Conservation (phyloP, 2,329 filamentous ascomycete species). For the Onygenales sp. region DNA sequence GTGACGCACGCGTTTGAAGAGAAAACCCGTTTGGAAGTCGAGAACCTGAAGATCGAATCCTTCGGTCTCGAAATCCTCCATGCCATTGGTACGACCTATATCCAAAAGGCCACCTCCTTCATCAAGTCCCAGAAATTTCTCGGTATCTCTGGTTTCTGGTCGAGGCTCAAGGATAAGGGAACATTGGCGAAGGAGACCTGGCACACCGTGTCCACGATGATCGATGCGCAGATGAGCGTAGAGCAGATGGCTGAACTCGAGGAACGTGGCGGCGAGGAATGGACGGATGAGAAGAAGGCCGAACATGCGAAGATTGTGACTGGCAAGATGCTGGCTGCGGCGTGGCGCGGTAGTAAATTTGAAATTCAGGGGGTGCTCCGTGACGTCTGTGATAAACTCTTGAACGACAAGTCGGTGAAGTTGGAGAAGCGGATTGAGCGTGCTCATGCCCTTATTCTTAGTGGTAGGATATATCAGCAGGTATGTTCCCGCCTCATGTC, state of each 20-base stretch:
- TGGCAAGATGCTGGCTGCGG: slow-evolving; percentile 93
- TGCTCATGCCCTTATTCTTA: slow-evolving; percentile 77
- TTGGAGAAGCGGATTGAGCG: slow-evolving; percentile 81
- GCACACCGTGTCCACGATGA: slow-evolving; percentile 92
- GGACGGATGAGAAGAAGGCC: slow-evolving; percentile 93
- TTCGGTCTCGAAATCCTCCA: slow-evolving; percentile 95
- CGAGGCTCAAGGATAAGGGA: slow-evolving; percentile 89
- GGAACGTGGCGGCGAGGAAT: slow-evolving; percentile 88
- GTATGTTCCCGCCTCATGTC: slow-evolving; percentile 40
- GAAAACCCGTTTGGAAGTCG: slow-evolving; percentile 88
- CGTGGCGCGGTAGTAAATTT: slow-evolving; percentile 93
- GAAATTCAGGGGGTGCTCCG: slow-evolving; percentile 94
- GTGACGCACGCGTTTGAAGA: slow-evolving; percentile 85
- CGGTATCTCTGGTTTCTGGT: slow-evolving; percentile 91
- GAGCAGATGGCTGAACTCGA: slow-evolving; percentile 98
- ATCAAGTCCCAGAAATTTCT: slow-evolving; percentile 95
- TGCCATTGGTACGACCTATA: slow-evolving; percentile 84
- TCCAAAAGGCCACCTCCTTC: slow-evolving; percentile 76
- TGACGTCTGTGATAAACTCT: slow-evolving; percentile 83
- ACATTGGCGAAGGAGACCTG: slow-evolving; percentile 96
- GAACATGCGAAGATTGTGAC: slow-evolving; percentile 95
- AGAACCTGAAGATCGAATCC: slow-evolving; percentile 98
- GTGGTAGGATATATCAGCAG: slow-evolving; percentile 82
- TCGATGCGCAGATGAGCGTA: slow-evolving; percentile 96
- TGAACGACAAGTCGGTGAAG: slow-evolving; percentile 70